Evolutionary conservation across 257 asterid genomes (phyloP).

Genomic region (Solanum sparsipilum): DNA sequence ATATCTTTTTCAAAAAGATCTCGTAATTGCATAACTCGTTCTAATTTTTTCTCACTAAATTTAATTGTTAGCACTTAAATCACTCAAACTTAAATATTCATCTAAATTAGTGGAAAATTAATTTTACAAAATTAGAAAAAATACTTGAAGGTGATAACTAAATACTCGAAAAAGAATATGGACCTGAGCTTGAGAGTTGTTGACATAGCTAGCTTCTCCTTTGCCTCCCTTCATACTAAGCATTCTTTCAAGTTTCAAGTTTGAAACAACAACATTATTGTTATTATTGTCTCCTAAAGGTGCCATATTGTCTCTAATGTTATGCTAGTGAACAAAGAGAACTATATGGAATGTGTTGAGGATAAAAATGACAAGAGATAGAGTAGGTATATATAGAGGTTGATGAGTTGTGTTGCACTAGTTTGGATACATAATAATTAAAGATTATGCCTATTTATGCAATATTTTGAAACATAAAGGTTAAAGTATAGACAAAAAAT

Average conservation of each 20-base stretch:
- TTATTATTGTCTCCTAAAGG: constrained; percentile 26
- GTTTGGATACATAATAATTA: background rate
- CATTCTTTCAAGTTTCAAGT: constrained; percentile 58
- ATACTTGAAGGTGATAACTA: background rate
- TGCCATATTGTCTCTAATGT: constrained; percentile 26
- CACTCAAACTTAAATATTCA: background rate
- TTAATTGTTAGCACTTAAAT: background rate
- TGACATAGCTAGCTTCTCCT: constrained; percentile 84
- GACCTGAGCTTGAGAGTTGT: constrained; percentile 93
- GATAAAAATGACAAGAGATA: background rate
- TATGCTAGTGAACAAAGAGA: background rate
- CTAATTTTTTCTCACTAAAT: background rate
- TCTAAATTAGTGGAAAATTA: background rate
- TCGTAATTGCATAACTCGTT: background rate
- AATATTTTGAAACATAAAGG: background rate
- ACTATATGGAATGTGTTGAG: background rate
- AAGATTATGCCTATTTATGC: background rate
- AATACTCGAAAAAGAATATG: background rate
- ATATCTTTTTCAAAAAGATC: background rate
- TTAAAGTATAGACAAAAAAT: background rate
- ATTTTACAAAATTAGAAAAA: background rate
- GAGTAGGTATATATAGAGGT: background rate
- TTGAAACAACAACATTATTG: constrained; percentile 38
- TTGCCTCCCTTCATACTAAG: constrained; percentile 94
- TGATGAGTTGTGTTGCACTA: background rate